These are phyloP conservation scores for Hanseniaspora mollemarum DNA, from an alignment of 805 yeast genomes.

Conservation along the genomic window DNA sequence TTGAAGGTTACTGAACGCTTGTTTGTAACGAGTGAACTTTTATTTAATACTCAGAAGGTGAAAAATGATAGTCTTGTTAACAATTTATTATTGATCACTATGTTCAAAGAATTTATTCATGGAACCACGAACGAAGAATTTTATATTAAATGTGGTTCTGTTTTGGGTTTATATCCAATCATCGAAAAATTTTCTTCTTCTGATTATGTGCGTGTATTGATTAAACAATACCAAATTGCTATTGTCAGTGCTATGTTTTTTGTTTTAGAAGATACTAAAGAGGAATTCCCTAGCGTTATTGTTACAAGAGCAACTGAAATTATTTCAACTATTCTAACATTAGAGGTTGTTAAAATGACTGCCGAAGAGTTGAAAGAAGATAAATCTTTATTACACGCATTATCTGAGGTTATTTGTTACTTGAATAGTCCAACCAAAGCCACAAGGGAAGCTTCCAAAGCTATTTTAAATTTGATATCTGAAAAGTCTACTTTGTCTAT, in stretches of 20 bases:
- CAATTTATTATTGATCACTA: slow-evolving; percentile 59
- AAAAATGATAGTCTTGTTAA: slow-evolving; percentile 44
- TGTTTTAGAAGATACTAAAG: slow-evolving; percentile 79
- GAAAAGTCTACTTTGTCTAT: slow-evolving; percentile 59
- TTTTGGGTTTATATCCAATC: slow-evolving; percentile 66
- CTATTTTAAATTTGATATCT: slow-evolving; percentile 54
- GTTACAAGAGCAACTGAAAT: slow-evolving; percentile 59
- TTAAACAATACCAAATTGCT: slow-evolving; percentile 69
- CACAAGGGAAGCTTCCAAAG: slow-evolving; percentile 73
- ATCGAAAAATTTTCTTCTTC: slow-evolving; percentile 30
- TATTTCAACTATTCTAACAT: slow-evolving; percentile 44
- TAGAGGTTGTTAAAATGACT: not conserved
- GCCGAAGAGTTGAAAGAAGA: slow-evolving; percentile 24
- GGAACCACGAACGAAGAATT: slow-evolving; percentile 83
- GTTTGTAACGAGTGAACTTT: slow-evolving; percentile 45
- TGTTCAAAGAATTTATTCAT: slow-evolving; percentile 77
- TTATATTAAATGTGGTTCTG: slow-evolving; percentile 79
- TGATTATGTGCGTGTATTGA: slow-evolving; percentile 63
- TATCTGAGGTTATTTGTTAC: slow-evolving; percentile 86
- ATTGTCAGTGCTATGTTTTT: slow-evolving; percentile 76
- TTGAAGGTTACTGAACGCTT: slow-evolving; percentile 51
- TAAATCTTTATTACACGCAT: slow-evolving; percentile 66
- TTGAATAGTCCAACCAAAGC: slow-evolving; percentile 75
- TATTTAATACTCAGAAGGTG: slow-evolving; percentile 43
- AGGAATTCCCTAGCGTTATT: slow-evolving; percentile 75